phyloP scores from a whole-genome alignment of 768 basidiomycete genomes.

The Antrodiella citrinella region DNA sequence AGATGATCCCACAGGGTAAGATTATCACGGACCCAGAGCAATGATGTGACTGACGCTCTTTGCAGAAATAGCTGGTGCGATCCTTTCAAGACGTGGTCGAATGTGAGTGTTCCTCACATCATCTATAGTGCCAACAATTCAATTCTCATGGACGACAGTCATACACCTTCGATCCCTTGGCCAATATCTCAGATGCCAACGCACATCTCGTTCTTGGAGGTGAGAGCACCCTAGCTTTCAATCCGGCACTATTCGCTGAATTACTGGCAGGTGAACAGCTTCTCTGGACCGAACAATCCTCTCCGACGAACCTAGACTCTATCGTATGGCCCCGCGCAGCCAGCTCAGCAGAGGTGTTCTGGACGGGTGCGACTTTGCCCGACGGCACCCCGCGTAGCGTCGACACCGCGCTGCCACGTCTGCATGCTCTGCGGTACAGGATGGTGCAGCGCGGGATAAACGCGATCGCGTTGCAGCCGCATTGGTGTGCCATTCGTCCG shows the following conservation, averaged over 20 bases:
- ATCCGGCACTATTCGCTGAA: background rate
- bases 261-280: conserved; percentile 42
- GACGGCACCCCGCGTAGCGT: conserved; percentile 17
- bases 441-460: conserved; percentile 54
- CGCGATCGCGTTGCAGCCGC: conserved; percentile 58
- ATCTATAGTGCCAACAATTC: no score
- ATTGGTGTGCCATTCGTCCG: conserved; percentile 64
- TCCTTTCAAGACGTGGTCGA: conserved; percentile 77
- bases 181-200: conserved; percentile 41
- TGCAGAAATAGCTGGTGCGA: conserved; percentile 60
- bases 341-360: conserved; percentile 69
- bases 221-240: conserved; percentile 1
- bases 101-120: conserved; percentile 32
- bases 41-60: no score
- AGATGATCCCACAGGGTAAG: conserved; percentile 30
- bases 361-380: conserved; percentile 35
- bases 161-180: conserved; percentile 66
- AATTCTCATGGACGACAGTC: conserved; percentile 32
- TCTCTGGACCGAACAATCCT: conserved; percentile 71
- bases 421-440: conserved; percentile 61
- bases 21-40: background rate
- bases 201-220: conserved; percentile 56
- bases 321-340: conserved; percentile 74
- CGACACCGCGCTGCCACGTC: conserved; percentile 44
- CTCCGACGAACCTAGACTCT: conserved; percentile 56